These are phyloP conservation scores for Aegilops longissima DNA, from an alignment of 176 grass and related monocot genomes.

Conservation along the genomic window DNA sequence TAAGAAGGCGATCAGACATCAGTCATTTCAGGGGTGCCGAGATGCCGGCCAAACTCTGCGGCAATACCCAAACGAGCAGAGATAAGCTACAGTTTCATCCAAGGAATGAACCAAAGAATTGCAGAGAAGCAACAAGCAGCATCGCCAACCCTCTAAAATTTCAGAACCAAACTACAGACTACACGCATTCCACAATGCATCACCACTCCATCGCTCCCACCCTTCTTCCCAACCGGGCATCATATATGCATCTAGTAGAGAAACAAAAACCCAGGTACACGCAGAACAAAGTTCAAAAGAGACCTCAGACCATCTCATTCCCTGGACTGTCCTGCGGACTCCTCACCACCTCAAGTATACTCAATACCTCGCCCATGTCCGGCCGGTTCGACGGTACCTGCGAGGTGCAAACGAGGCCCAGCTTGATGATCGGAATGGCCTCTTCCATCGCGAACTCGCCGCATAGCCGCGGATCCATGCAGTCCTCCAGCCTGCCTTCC, in stretches of 20 bases:
- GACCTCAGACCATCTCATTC: conserved; percentile 62
- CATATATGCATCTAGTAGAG: conserved; percentile 52
- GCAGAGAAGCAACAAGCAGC: conserved; percentile 35
- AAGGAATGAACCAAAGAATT: conserved; percentile 36
- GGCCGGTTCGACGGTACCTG: conserved; percentile 94
- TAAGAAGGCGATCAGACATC: neutral
- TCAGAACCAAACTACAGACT: conserved; percentile 12
- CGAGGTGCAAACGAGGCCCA: conserved; percentile 86
- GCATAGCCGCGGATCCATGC: conserved; percentile 58
- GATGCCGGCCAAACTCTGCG: neutral
- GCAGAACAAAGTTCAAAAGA: neutral
- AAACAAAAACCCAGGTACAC: conserved; percentile 23
- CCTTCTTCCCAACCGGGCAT: conserved; percentile 4
- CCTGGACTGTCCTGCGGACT: conserved; percentile 53
- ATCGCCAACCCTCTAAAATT: conserved; percentile 14
- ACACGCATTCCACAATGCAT: conserved; percentile 50
- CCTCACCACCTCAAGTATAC: conserved; percentile 84
- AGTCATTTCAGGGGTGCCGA: neutral
- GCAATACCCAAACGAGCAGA: conserved; percentile 33
- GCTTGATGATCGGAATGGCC: conserved; percentile 70
- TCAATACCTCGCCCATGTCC: conserved; percentile 75
- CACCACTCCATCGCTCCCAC: conserved; percentile 17
- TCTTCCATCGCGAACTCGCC: conserved; percentile 78
- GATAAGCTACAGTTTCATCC: conserved; percentile 7
- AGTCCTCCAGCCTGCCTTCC: conserved; percentile 68